Percentiles rank a stretch among this genome's conserved stretches.
Conservation (phyloP, 1,139 yeast species). For the Candida sp. region DNA sequence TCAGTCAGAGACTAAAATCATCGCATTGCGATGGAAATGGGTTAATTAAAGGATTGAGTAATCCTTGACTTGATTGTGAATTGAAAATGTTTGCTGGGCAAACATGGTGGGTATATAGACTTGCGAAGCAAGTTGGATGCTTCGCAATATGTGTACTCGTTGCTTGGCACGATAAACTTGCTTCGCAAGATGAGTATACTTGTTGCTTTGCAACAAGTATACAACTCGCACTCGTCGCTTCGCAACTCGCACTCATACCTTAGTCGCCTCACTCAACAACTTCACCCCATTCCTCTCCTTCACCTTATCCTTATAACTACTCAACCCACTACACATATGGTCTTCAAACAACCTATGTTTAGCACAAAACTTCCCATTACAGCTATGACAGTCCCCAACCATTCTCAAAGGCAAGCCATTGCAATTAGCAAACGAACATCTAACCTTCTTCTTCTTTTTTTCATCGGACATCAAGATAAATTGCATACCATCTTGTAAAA, state of each 20-base stretch:
- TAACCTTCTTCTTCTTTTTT: conserved; percentile 51
- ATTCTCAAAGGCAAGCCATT: conserved; percentile 69
- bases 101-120: no score
- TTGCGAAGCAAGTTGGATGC: no score
- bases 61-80: no score
- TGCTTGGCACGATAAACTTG: no score
- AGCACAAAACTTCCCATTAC: conserved; percentile 85
- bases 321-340: conserved; percentile 77
- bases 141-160: no score
- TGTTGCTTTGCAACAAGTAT: background rate
- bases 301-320: conserved; percentile 75
- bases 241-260: background rate
- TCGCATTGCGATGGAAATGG: no score
- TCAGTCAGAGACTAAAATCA: no score
- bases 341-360: conserved; percentile 85
- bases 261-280: conserved; percentile 31
- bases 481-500: background rate
- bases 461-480: conserved; percentile 9
- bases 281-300: conserved; percentile 46
- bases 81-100: no score
- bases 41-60: no score
- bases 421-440: conserved; percentile 64
- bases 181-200: background rate
- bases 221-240: background rate
- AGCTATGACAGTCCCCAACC: conserved; percentile 86